Base-by-base conservation (phyloP, 257 asterid species). In the Solanum etuberosum region DNA sequence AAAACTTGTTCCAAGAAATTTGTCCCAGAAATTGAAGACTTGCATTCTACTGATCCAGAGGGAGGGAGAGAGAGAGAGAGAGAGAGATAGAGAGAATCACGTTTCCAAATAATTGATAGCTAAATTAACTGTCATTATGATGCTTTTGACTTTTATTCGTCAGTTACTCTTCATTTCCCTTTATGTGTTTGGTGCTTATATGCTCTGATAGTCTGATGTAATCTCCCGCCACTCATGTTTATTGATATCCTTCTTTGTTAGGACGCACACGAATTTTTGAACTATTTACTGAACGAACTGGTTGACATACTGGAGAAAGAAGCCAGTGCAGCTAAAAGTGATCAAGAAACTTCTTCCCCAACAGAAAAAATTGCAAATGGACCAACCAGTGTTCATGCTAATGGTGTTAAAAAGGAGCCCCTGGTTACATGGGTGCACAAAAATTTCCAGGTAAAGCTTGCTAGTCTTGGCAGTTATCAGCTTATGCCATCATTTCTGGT, bases 251-350 rank as follows among this genome's bases (percentile, higher is more conserved):
- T 86, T 51, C 86, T 59, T 85, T 20, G 35, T 72, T 89, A 96
- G 99, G 99, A 95, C 84, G 99, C 99, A 42, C 99, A 96, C 89
- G 99, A 96, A 86, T 96, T 96, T 90, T 89, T 96, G 87, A 96
- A 96, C 92, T 96, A 92, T 88, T 91, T 96, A 91, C 94, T 95
- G 83, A 96, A 96, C 87, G 97, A 95, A 90, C 90, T 96, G 90
- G 99, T 95, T 80, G 99, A 96, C 88, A 96, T 94, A 92, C 90
- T 96, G 90, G 99, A 95, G 93, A 96, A 96, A 85, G 98, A 94
- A 92, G 88, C 93, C 43, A 91, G 86, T 86, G 93, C 93, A 80
- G 87, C 91, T 84, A 96, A 94, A 92, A 90, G 88, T 78, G 95
- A 92, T 86, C 92, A 83, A 89, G 96, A 96, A 89, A 86, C 86